Percentiles rank a stretch among this genome's conserved stretches.
phyloP scores from a whole-genome alignment of 192 early-diverging fungal genomes.

The Gaertneriomyces semiglobifer region DNA sequence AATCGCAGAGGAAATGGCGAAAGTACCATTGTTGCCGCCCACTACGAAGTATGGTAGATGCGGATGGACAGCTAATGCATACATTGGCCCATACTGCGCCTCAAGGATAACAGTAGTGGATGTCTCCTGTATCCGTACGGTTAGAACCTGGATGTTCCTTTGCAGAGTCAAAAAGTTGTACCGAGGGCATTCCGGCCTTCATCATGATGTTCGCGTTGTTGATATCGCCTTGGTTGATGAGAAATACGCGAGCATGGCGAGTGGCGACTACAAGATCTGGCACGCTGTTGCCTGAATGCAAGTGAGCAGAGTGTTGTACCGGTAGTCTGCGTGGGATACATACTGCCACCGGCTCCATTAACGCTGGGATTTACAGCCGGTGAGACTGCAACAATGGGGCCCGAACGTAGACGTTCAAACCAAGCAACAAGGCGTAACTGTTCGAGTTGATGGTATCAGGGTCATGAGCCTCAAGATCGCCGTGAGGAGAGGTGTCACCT shows the following conservation, averaged over 20 bases:
- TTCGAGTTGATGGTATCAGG: slow-evolving; percentile 4
- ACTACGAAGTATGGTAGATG: slow-evolving; percentile 36
- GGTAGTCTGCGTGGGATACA: not conserved
- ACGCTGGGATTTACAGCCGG: slow-evolving; percentile 1
- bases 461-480: no score
- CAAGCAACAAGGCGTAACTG: slow-evolving; percentile 49
- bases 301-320: not conserved
- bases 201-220: no score
- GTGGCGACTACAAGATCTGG: slow-evolving; percentile 49
- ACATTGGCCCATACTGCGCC: slow-evolving; percentile 37
- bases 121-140: no score
- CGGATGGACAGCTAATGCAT: slow-evolving; percentile 43
- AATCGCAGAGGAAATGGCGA: not conserved
- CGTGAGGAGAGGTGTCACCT: slow-evolving; percentile 27
- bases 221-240: slow-evolving; percentile 13
- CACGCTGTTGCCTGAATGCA: slow-evolving; percentile 27
- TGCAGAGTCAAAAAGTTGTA: no score
- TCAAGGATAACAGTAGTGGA: slow-evolving; percentile 27
- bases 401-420: slow-evolving; percentile 47
- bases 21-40: slow-evolving; percentile 42
- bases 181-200: no score
- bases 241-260: slow-evolving; percentile 31
- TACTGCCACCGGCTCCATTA: not conserved
- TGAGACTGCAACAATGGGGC: slow-evolving; percentile 43
- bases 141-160: no score